Evolutionary conservation across 177 flowering plant species (phyloP), one percentile per base, ranked within the genome.

Genomic region (Vitis hybrid): DNA sequence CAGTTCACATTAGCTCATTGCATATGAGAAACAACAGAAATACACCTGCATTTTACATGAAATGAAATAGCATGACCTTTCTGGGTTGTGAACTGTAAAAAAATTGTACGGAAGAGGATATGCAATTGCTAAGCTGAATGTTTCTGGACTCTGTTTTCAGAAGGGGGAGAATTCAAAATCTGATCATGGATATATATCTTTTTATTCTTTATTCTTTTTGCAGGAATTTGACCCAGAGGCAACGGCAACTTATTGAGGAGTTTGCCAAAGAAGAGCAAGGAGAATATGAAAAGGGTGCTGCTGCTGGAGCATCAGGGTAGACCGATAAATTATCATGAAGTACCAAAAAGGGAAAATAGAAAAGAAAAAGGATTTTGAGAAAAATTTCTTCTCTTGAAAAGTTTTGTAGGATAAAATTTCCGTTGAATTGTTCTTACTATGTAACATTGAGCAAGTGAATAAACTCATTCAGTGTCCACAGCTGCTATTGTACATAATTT

Each of bases 241-340:
- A 93, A 54, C 88, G 88, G 0, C 75, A 79, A 74, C 74, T 89
- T 67, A 87, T 89, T 48, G 99, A 91, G 73, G 97, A 93, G 79
- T 91, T 93, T 78, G 80, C 86, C 62, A 91, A 88, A 77, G 97
- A 88, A 71, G 96, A 90, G 71, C 96, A 83, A 73, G 89, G 87
- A 10, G 96, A 93, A 51, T 77, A 78, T 65, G 84, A 79, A 5
- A 88, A 84, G 65, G 75, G 74, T 16, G 79, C 80, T 9, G 91
- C 90, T 49, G 93, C 90, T 13, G 90, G 84, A 13, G 93, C 91
- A 45, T 86, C 88, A 5, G 80, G 89, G 3, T 91, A 71, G 81
- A 14, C 29, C 5, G 5, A 26, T 26, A 26, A 26, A 26, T 3
- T 3, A 26, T 26, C 29, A 26, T 0, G 39, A 45, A 72, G 11